These are phyloP conservation scores for Exserohilum rostratum DNA, from an alignment of 2,329 filamentous ascomycete species.

Conservation along the genomic window DNA sequence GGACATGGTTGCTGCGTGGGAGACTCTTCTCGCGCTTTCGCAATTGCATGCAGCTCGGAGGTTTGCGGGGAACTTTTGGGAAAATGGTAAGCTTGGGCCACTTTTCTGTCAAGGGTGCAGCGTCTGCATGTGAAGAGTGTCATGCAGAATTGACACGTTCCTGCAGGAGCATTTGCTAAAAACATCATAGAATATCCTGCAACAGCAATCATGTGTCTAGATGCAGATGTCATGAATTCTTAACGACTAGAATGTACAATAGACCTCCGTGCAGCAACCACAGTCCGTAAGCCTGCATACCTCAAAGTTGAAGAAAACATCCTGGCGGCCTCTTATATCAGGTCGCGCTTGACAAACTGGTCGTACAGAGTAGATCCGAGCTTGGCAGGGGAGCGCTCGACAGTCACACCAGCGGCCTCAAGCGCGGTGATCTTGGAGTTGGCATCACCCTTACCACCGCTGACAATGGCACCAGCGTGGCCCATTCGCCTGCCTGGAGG, in stretches of 20 bases:
- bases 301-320: conserved; percentile 20
- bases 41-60: conserved; percentile 12
- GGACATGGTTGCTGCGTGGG: conserved; percentile 30
- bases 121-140: conserved; percentile 17
- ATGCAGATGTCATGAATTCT: conserved; percentile 26
- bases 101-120: background rate
- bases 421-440: conserved; percentile 98
- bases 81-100: conserved; percentile 34
- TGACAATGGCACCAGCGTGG: conserved; percentile 97
- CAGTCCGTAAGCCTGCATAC: conserved; percentile 30
- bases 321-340: conserved; percentile 71
- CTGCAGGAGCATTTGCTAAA: background rate
- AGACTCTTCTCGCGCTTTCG: conserved; percentile 4
- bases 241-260: conserved; percentile 48
- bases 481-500: conserved; percentile 97
- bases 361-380: conserved; percentile 93
- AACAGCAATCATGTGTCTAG: background rate
- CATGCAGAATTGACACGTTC: background rate
- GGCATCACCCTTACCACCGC: conserved; percentile 95
- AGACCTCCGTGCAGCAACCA: conserved; percentile 27
- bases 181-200: background rate
- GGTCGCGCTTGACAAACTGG: conserved; percentile 94
- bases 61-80: conserved; percentile 32
- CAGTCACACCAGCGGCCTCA: conserved; percentile 89
- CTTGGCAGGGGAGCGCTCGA: conserved; percentile 80